Conservation (phyloP, 108 stramenopile genomes). For the Conticribra weissflogii region DNA sequence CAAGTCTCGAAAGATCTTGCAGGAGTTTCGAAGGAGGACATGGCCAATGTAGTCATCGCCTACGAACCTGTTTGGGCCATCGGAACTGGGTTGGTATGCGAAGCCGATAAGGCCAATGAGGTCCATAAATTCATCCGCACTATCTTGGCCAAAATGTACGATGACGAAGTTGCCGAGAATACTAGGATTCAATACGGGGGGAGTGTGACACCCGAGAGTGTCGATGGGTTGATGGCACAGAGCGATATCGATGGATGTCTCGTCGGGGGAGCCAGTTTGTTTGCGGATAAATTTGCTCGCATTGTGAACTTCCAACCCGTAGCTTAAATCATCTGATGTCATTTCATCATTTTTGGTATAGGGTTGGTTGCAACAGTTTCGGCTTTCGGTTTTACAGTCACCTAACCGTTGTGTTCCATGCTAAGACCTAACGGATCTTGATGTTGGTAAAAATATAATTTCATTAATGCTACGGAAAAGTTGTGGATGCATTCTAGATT, state of each 20-base stretch:
- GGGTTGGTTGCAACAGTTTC: too few relatives aligned
- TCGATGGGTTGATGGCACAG: conserved; percentile 73
- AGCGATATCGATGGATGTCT: conserved; percentile 84
- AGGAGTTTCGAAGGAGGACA: conserved; percentile 58
- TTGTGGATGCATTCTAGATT: too few relatives aligned
- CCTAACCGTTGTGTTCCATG: too few relatives aligned
- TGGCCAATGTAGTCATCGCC: conserved; percentile 74
- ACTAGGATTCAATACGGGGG: conserved; percentile 83
- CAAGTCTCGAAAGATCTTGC: conserved; percentile 69
- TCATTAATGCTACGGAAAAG: too few relatives aligned
- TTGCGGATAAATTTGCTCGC: conserved; percentile 76
- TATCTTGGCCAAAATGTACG: conserved; percentile 54
- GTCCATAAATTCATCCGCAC: conserved; percentile 50
- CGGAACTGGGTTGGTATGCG: conserved; percentile 66
- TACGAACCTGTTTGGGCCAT: conserved; percentile 99
- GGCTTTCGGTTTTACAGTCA: too few relatives aligned
- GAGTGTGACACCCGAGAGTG: conserved; percentile 71
- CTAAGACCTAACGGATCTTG: too few relatives aligned
- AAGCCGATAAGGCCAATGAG: conserved; percentile 39
- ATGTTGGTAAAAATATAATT: too few relatives aligned
- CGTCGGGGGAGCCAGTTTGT: conserved; percentile 82
- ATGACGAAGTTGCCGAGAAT: conserved; percentile 47
- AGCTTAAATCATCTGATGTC: background rate
- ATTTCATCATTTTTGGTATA: too few relatives aligned
- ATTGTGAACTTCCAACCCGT: conserved; percentile 58